These are phyloP conservation scores for Coriaria nepalensis DNA, from an alignment of 306 rosid genomes.

Conservation along the genomic window DNA sequence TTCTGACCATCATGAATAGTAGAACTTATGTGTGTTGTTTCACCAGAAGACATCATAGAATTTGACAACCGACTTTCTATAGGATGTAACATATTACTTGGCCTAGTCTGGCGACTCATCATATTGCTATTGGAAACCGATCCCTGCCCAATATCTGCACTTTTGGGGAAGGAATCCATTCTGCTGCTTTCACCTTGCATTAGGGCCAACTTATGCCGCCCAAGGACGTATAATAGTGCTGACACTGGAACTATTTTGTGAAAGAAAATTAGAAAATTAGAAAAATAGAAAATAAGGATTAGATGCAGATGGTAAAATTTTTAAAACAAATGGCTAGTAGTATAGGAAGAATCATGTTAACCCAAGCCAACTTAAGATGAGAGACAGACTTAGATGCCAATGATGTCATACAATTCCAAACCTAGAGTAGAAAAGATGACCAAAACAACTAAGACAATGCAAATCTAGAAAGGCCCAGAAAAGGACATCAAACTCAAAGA, in stretches of 20 bases:
- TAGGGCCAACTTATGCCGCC: conserved; percentile 29
- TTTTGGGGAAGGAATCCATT: conserved; percentile 34
- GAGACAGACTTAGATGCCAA: neutral
- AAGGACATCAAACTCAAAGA: too few species aligned
- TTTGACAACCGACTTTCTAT: conserved; percentile 43
- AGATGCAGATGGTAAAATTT: neutral
- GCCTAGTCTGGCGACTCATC: conserved; percentile 41
- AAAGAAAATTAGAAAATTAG: neutral
- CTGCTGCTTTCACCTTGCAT: conserved; percentile 72
- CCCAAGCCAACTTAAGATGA: neutral
- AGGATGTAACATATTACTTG: conserved; percentile 34
- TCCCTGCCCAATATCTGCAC: conserved; percentile 40
- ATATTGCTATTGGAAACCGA: conserved; percentile 40
- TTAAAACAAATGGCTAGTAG: neutral
- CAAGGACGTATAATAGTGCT: neutral
- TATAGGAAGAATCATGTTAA: neutral
- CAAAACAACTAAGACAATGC: too few species aligned
- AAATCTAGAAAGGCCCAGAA: too few species aligned
- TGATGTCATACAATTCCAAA: too few species aligned
- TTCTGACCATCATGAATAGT: conserved; percentile 29
- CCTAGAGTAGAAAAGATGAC: too few species aligned
- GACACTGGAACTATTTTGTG: neutral
- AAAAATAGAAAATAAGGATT: neutral
- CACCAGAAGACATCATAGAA: conserved; percentile 43
- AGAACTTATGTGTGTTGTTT: conserved; percentile 30